phyloP scores from a whole-genome alignment of 805 yeast genomes.

The Martiniozyma abietophila region DNA sequence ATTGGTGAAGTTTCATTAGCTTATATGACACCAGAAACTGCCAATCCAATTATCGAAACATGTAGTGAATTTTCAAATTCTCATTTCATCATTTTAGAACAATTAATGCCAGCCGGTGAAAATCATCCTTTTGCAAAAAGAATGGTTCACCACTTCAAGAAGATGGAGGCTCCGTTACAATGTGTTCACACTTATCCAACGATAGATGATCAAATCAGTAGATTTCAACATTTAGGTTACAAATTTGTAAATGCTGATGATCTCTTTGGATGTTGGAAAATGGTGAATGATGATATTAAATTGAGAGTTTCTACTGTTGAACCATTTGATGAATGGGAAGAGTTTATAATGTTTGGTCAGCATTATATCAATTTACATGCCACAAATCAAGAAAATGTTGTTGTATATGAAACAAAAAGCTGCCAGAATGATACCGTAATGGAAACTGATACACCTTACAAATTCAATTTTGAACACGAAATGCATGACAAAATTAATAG shows the following conservation, averaged over 20 bases:
- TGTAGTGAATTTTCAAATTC: conserved; percentile 38
- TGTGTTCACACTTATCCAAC: conserved; percentile 53
- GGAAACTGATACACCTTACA: background rate
- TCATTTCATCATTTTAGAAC: conserved; percentile 63
- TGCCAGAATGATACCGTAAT: background rate
- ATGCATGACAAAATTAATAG: conserved; percentile 17
- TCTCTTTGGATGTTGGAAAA: conserved; percentile 51
- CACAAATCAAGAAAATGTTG: conserved; percentile 27
- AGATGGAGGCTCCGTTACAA: conserved; percentile 57
- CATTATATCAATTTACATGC: conserved; percentile 68
- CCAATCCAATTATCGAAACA: conserved; percentile 49
- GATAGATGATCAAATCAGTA: conserved; percentile 33
- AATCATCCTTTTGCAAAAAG: conserved; percentile 62
- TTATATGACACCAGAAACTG: conserved; percentile 60
- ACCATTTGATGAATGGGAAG: conserved; percentile 80
- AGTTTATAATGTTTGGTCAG: conserved; percentile 63
- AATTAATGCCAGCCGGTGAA: conserved; percentile 55
- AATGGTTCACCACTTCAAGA: conserved; percentile 64
- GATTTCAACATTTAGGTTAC: conserved; percentile 39
- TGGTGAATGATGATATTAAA: conserved; percentile 33
- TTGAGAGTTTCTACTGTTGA: conserved; percentile 41
- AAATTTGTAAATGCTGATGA: conserved; percentile 40
- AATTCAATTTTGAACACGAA: conserved; percentile 1
- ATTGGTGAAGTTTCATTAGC: conserved; percentile 80
- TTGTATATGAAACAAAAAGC: conserved; percentile 11